Conservation (phyloP, 306 rosid genomes). For the Pachyrhizus erosus region DNA sequence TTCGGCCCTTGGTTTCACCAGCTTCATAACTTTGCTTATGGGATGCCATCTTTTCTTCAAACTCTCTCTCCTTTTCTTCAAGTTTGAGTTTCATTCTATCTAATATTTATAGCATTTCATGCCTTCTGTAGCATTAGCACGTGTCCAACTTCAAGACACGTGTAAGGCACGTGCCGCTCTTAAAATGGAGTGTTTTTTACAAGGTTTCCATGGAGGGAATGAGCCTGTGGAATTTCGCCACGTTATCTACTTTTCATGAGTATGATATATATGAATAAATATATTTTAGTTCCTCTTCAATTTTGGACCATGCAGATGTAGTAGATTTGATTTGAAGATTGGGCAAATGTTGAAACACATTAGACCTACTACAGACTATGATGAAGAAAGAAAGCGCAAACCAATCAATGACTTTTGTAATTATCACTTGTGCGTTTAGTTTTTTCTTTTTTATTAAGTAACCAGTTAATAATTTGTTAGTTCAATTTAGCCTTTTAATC, state of each 20-base stretch:
- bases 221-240: conserved; percentile 48
- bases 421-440: no score
- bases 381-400: no score
- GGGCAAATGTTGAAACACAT: no score
- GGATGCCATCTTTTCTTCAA: conserved; percentile 58
- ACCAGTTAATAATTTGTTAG: no score
- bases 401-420: no score
- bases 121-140: conserved; percentile 11
- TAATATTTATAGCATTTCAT: conserved; percentile 39
- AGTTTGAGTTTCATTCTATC: neutral
- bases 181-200: neutral
- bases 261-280: no score
- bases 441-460: no score
- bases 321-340: no score
- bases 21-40: conserved; percentile 39
- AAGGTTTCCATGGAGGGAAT: neutral
- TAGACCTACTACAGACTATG: no score
- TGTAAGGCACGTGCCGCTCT: conserved; percentile 50
- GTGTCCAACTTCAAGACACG: conserved; percentile 57
- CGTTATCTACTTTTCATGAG: conserved; percentile 26
- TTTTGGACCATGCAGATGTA: no score
- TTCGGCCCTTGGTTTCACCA: conserved; percentile 10
- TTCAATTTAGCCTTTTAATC: no score
- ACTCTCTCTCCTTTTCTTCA: neutral
- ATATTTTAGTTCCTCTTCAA: no score